Evolutionary conservation across 257 asterid species (phyloP), one percentile per base, ranked within the genome.

Genomic region (Galeopsis tetrahit): DNA sequence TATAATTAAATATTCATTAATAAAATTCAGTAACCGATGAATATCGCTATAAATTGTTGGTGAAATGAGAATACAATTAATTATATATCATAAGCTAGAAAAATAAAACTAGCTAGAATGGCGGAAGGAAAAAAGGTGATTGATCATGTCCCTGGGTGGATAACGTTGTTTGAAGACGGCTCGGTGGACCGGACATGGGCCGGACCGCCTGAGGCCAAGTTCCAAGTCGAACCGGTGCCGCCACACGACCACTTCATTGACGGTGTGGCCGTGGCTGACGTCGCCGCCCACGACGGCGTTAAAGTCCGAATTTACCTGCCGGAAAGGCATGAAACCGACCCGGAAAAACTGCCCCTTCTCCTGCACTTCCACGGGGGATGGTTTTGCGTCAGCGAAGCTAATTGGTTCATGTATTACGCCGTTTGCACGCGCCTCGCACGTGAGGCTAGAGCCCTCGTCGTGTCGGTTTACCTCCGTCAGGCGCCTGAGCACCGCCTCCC

Each of bases 401-500:
- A 83, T 44, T 87, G 90, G 93, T 78, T 48, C 73, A 83, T 87
- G 93, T 85, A 85, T 72, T 87, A 85, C 51, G n/a, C 79, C 6
- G 67, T 63, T 3, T 83, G 78, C 81, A 59, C 79, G 4, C 76
- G 84, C 69, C 78, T 87, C 13, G 87, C 87, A 0, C 77, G 84
- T 15, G 66, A 64, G 13, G 33, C 86, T 0, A 28, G 75, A 10
- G 84, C 85, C 14, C 17, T 85, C 1, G 79, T 85, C 32, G 89
- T 86, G 21, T 88, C 95, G 32, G 81, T 70, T 21, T 84, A 80
- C 75, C 88, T 86, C 71, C 86, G 82, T 4, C 82, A 46, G 4
- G 92, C 95, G 2, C 92, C 95, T 4, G 95, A 84, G 80, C 81
- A 83, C 82, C 87, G 86, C 76, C 90, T 86, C 65, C 95, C 90